A percentile compares a stretch with the other conserved stretches of the same genome.
These are phyloP conservation scores for Herpetomonas samuelpessoai DNA, from an alignment of 208 protist species.

Conservation along the genomic window DNA sequence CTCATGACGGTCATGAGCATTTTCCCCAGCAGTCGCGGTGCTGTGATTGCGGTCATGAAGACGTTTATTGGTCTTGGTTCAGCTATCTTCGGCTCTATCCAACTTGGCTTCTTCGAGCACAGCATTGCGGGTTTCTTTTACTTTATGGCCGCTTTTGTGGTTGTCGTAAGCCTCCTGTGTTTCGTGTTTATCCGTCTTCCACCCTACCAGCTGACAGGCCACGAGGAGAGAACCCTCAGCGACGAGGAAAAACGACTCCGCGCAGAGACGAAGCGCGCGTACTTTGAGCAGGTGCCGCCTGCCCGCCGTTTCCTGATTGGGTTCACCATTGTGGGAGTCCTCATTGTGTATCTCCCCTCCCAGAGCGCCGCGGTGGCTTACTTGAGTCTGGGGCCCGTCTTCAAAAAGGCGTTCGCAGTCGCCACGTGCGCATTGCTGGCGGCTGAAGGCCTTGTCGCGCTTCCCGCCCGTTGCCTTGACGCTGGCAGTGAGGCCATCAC, in stretches of 20 bases:
- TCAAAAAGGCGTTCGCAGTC: conserved; percentile 38
- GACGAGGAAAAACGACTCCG: conserved; percentile 27
- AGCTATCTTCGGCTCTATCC: conserved; percentile 61
- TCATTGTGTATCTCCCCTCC: conserved; percentile 64
- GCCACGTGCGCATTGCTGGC: conserved; percentile 28
- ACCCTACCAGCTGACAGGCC: conserved; percentile 69
- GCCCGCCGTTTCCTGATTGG: conserved; percentile 57
- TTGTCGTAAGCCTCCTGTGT: conserved; percentile 34
- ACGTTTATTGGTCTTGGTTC: conserved; percentile 86
- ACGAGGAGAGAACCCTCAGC: conserved; percentile 40
- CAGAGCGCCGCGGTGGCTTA: conserved; percentile 51
- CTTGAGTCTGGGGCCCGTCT: conserved; percentile 19
- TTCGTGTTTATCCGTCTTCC: conserved; percentile 63
- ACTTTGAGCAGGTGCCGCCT: conserved; percentile 69
- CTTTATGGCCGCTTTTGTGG: conserved; percentile 38
- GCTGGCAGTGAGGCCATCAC: conserved; percentile 21
- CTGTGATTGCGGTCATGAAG: conserved; percentile 85
- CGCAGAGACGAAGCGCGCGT: conserved; percentile 37
- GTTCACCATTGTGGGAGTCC: conserved; percentile 46
- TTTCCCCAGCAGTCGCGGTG: conserved; percentile 74
- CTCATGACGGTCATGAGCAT: conserved; percentile 80
- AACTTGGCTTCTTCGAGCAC: conserved; percentile 66
- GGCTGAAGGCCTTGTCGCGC: conserved; percentile 40
- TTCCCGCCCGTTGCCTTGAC: conserved; percentile 53
- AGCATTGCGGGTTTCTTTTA: conserved; percentile 56